Evolutionary conservation across 2,329 filamentous ascomycete species (phyloP), one percentile per base, ranked within the genome.

Genomic region (Lachnellula willkommii): DNA sequence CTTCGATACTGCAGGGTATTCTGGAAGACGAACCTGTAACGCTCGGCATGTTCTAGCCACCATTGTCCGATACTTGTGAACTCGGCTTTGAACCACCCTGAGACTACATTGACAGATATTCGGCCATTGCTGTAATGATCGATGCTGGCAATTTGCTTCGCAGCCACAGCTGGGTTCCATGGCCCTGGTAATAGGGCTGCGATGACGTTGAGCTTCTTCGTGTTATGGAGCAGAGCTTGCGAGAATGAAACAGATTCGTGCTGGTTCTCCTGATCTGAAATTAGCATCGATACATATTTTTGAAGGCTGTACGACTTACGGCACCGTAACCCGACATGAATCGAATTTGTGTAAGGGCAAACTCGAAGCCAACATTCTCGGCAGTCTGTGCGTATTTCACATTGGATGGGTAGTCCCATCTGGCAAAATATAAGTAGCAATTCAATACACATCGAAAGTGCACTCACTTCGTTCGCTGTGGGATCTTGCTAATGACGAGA

Each of bases 41-140:
- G 73, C 66, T 80, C 78, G 2, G 74, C 73, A 58, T 80, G 77
- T 59, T 80, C 77, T 15, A 80, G 71, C 78, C 77, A 80, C 77
- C 77, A 80, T 65, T 79, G 75, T 5, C 77, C 77, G 22, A 80
- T 75, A 47, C 72, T 72, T 0, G 73, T 75, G 58, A 80, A 80
- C 65, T 80, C 78, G 52, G 73, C 70, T 60, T 79, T 79, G 68
- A 80, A 79, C 77, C 78, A 80, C 3, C 78, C 78, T 1, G 73
- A 77, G 0, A 80, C 78, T 1, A 80, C 70, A 51, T 80, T 80
- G 9, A 80, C 77, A 1, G 76, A 76, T 26, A 79, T 74, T 4
- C 77, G 74, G 2, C 77, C 77, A n/a, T 76, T 71, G 37, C 70
- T 73, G 66, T 79, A 80, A 52, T 79, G 70, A 63, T 80, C 77